A percentile compares a stretch with the other conserved stretches of the same genome.
These are phyloP conservation scores for Hirsutella thompsonii DNA, from an alignment of 2,329 filamentous ascomycete species.

Conservation along the genomic window DNA sequence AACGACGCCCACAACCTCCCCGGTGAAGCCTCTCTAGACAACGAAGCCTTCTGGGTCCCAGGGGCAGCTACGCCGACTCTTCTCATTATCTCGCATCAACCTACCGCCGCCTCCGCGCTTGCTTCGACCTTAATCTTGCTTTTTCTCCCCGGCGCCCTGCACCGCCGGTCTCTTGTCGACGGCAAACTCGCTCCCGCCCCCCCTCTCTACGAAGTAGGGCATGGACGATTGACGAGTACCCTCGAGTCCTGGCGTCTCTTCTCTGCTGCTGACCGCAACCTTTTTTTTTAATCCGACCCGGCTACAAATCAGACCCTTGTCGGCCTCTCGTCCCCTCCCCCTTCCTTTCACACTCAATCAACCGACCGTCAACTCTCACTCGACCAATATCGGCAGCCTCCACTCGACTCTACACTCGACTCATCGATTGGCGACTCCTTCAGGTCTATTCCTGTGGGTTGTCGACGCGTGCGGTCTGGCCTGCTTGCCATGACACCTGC, in stretches of 20 bases:
- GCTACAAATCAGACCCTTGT: background rate
- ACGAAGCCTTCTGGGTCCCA: no score
- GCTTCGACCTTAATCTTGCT: background rate
- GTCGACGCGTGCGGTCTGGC: conserved; percentile 3
- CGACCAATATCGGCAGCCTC: background rate
- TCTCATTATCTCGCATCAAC: background rate
- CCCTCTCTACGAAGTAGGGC: background rate
- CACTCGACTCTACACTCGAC: background rate
- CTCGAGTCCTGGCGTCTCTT: background rate
- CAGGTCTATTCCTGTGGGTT: conserved; percentile 2
- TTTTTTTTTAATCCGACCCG: background rate
- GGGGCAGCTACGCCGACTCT: background rate
- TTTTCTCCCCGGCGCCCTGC: background rate
- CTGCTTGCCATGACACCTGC: conserved; percentile 23
- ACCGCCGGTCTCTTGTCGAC: background rate
- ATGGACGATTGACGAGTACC: background rate
- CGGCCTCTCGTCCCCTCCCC: background rate
- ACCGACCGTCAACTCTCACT: background rate
- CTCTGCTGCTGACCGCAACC: background rate
- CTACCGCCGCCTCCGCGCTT: background rate
- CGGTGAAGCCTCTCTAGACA: background rate
- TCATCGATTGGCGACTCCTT: background rate
- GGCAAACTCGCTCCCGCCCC: background rate
- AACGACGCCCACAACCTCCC: background rate
- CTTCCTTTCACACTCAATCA: background rate